These are phyloP conservation scores for Narthecium ossifragum DNA, from an alignment of 106 monocot species.

Conservation along the genomic window DNA sequence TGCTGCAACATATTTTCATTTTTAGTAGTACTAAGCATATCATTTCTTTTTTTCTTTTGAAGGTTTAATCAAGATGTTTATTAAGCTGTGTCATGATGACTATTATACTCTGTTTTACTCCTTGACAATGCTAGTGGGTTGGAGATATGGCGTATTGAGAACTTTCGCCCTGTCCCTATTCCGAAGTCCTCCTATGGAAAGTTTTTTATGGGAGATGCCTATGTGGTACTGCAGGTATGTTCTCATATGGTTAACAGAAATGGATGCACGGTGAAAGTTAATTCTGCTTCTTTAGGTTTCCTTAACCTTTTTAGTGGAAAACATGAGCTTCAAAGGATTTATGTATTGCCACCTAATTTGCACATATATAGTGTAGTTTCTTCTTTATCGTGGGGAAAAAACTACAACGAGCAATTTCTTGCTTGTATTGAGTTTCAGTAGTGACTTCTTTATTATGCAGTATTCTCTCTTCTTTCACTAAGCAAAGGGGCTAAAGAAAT, in stretches of 20 bases:
- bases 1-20: neutral
- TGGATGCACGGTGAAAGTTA: neutral
- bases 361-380: too few species aligned
- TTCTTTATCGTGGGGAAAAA: too few species aligned
- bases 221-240: conserved; percentile 79
- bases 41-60: neutral
- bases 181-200: conserved; percentile 75
- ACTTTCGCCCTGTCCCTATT: conserved; percentile 73
- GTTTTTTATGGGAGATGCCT: conserved; percentile 88
- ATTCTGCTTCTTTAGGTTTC: neutral
- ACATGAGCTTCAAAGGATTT: too few species aligned
- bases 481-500: too few species aligned
- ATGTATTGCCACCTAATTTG: too few species aligned
- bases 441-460: too few species aligned
- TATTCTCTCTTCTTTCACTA: too few species aligned
- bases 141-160: conserved; percentile 96
- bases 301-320: too few species aligned
- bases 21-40: neutral
- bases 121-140: conserved; percentile 61
- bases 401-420: too few species aligned
- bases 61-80: neutral
- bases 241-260: neutral
- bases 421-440: too few species aligned
- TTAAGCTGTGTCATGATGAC: neutral
- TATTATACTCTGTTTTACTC: conserved; percentile 10